phyloP scores from a whole-genome alignment of 768 basidiomycete species.

The Lactarius sanguifluus region DNA sequence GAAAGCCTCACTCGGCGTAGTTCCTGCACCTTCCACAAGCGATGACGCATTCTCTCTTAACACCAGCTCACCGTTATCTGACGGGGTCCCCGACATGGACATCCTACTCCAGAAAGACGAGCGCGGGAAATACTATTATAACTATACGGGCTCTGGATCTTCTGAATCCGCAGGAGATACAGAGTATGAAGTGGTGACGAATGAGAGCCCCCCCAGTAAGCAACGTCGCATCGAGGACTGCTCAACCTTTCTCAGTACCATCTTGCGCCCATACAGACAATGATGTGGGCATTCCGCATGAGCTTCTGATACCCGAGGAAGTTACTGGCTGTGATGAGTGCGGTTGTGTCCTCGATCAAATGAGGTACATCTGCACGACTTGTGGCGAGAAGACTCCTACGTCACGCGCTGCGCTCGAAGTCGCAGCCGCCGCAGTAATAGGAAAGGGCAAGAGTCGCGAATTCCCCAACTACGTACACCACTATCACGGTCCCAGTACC shows the following conservation, averaged over 20 bases:
- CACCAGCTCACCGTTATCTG: slow-evolving; percentile 23
- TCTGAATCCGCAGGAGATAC: slow-evolving; percentile 24
- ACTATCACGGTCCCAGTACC: slow-evolving; percentile 7
- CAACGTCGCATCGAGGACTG: not conserved
- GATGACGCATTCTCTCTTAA: slow-evolving; percentile 28
- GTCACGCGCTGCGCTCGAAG: slow-evolving; percentile 27
- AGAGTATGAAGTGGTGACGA: slow-evolving; percentile 17
- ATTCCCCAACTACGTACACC: slow-evolving; percentile 25
- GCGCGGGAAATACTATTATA: slow-evolving; percentile 22
- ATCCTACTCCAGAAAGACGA: slow-evolving; percentile 17
- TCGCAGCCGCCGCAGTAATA: slow-evolving; percentile 37
- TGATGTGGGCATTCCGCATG: slow-evolving; percentile 39
- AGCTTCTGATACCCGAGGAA: slow-evolving; percentile 53
- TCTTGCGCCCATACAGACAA: not conserved
- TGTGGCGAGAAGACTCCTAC: slow-evolving; percentile 75
- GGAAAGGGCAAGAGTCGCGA: slow-evolving; percentile 49
- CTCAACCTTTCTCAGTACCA: not conserved
- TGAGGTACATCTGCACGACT: slow-evolving; percentile 86
- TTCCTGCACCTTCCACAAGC: slow-evolving; percentile 19
- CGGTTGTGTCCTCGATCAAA: slow-evolving; percentile 67
- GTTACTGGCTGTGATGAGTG: slow-evolving; percentile 86
- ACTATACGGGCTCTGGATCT: slow-evolving; percentile 7
- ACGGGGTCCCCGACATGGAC: slow-evolving; percentile 5
- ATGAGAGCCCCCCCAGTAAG: slow-evolving; percentile 13
- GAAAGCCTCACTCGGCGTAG: slow-evolving; percentile 2